A percentile compares a stretch with the other conserved stretches of the same genome.
Evolutionary conservation across 306 rosid species (phyloP).

Genomic region (Begonia loranthoides): DNA sequence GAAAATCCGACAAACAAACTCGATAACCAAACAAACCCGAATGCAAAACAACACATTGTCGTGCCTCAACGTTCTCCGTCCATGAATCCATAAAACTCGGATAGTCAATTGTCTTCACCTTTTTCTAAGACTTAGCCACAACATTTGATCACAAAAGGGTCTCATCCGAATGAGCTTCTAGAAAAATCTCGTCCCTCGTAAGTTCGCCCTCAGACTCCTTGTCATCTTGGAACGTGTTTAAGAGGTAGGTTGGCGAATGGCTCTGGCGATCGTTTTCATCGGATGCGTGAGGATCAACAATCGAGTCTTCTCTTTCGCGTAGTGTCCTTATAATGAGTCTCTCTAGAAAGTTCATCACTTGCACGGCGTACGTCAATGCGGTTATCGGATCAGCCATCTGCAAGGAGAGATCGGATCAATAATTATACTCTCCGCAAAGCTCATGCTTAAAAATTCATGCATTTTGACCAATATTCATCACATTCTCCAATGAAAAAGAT

Average conservation of each 20-base stretch:
- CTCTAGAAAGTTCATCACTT: conserved; percentile 85
- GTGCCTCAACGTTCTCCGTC: conserved; percentile 45
- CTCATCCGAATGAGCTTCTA: conserved; percentile 22
- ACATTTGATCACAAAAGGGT: no score
- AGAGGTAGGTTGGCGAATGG: conserved; percentile 28
- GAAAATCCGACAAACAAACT: no score
- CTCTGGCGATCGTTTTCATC: conserved; percentile 36
- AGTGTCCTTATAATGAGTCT: conserved; percentile 47
- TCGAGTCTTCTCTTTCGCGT: conserved; percentile 44
- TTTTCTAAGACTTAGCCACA: no score
- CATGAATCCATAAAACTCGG: conserved; percentile 32
- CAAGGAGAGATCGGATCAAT: background rate
- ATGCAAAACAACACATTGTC: conserved; percentile 14
- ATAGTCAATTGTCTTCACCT: conserved; percentile 28
- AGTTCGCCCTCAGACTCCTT: conserved; percentile 24
- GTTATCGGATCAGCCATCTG: conserved; percentile 93
- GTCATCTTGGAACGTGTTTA: conserved; percentile 17
- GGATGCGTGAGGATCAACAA: conserved; percentile 32
- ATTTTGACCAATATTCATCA: no score
- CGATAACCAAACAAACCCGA: no score
- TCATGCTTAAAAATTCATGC: no score
- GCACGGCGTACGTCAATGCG: conserved; percentile 88
- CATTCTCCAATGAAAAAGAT: no score
- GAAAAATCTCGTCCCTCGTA: conserved; percentile 17
- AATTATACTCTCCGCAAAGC: no score